Evolutionary conservation across 1,139 yeast species (phyloP).

Genomic region (Yamadazyma dushanensis): DNA sequence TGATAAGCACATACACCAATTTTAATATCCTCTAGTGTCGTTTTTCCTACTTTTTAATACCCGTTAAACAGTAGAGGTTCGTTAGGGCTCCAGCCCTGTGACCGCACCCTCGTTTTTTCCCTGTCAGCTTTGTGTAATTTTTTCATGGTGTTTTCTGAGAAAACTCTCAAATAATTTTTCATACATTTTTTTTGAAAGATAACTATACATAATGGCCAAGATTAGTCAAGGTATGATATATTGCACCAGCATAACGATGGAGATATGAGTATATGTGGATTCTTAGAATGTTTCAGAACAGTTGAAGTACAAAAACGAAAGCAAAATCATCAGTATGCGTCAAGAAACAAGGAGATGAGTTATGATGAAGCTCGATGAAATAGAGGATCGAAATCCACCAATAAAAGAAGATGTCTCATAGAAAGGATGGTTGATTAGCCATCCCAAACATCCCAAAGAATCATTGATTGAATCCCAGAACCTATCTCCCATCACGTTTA

Average conservation of each 20-base stretch:
- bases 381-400: no score
- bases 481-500: neutral
- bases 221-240: slow-evolving; percentile 54
- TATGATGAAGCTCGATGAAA: neutral
- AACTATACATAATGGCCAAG: slow-evolving; percentile 52
- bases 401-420: no score
- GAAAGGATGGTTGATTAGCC: no score
- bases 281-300: neutral
- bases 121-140: slow-evolving; percentile 10
- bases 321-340: neutral
- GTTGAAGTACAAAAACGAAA: neutral
- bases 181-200: slow-evolving; percentile 14
- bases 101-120: slow-evolving; percentile 8
- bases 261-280: neutral
- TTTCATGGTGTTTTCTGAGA: neutral
- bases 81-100: slow-evolving; percentile 27
- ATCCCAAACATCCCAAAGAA: neutral
- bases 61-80: no score
- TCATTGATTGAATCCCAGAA: neutral
- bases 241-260: neutral
- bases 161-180: slow-evolving; percentile 13
- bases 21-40: no score
- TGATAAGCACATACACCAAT: no score
- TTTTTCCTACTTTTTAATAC: no score
- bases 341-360: neutral